phyloP scores from a whole-genome alignment of 768 basidiomycete species.

The Suillus tomentosus region DNA sequence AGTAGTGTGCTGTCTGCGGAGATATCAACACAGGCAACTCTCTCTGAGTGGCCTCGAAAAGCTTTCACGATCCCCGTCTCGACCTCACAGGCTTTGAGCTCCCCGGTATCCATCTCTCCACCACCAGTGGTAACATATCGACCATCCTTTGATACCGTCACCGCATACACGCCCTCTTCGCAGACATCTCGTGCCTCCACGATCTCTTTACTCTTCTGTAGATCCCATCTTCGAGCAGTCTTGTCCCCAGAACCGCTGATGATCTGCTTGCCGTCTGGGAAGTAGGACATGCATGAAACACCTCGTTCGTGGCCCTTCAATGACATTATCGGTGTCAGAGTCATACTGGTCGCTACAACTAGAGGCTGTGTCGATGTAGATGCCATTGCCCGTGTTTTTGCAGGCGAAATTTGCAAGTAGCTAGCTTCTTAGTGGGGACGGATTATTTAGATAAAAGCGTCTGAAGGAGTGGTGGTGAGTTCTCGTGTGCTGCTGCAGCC shows the following conservation, averaged over 20 bases:
- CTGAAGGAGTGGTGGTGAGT: not conserved
- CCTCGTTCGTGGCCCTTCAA: not conserved
- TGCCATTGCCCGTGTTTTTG: not conserved
- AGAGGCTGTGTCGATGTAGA: not conserved
- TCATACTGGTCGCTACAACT: not conserved
- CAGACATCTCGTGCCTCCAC: not conserved
- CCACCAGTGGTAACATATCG: not conserved
- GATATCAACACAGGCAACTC: not conserved
- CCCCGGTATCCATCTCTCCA: not conserved
- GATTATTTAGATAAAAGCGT: not conserved
- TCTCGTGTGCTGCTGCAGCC: not conserved
- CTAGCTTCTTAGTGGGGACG: not conserved
- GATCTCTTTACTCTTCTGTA: not conserved
- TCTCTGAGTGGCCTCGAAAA: not conserved
- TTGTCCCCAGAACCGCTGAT: not conserved
- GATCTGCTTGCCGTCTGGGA: not conserved
- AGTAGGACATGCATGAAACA: not conserved
- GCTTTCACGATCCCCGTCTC: not conserved
- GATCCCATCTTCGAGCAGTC: not conserved
- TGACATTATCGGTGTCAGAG: not conserved
- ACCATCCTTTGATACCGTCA: slow-evolving; percentile 1
- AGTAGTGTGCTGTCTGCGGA: not conserved
- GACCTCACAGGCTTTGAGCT: not conserved
- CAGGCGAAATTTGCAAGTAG: not conserved
- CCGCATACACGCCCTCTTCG: too few species aligned